These are phyloP conservation scores for Globisporangium nagaii DNA, from an alignment of 352 stramenopile genomes.

Conservation along the genomic window DNA sequence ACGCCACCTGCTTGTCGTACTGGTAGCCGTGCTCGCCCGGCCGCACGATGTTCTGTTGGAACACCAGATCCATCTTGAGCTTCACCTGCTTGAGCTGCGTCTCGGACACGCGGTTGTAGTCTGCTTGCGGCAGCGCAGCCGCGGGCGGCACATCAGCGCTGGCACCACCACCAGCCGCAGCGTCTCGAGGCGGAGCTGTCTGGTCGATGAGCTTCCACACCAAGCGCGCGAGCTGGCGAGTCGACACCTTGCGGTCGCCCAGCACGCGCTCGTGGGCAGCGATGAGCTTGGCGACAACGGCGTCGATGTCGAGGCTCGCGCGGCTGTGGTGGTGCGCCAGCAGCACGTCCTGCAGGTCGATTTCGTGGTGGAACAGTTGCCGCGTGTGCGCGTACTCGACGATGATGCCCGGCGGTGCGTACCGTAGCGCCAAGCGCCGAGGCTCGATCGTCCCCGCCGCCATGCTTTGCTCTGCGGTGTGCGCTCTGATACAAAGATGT, in stretches of 20 bases:
- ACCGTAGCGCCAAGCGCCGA: slow-evolving; percentile 50
- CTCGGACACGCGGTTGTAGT: slow-evolving; percentile 79
- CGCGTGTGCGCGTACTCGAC: slow-evolving; percentile 40
- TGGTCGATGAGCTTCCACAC: slow-evolving; percentile 34
- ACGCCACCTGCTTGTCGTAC: slow-evolving; percentile 68
- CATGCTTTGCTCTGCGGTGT: no score
- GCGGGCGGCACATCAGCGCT: background rate
- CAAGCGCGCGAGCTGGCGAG: slow-evolving; percentile 45
- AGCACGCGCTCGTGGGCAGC: slow-evolving; percentile 33
- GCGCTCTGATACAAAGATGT: background rate
- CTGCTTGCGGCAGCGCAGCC: slow-evolving; percentile 39
- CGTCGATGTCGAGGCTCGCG: slow-evolving; percentile 9
- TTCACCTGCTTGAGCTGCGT: slow-evolving; percentile 66
- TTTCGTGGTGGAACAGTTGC: slow-evolving; percentile 60
- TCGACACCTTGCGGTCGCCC: slow-evolving; percentile 31
- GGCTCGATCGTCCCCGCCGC: slow-evolving; percentile 26
- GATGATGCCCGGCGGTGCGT: slow-evolving; percentile 43
- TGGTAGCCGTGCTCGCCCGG: slow-evolving; percentile 49
- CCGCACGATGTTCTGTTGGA: slow-evolving; percentile 51
- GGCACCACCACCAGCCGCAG: background rate
- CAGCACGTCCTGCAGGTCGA: slow-evolving; percentile 31
- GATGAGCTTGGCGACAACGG: slow-evolving; percentile 36
- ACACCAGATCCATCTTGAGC: slow-evolving; percentile 65
- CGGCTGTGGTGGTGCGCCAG: background rate
- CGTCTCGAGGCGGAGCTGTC: background rate